A percentile compares a stretch with the other conserved stretches of the same genome.
Conservation (phyloP, 1,284 basidiomycete species). For the Athelia sp. region DNA sequence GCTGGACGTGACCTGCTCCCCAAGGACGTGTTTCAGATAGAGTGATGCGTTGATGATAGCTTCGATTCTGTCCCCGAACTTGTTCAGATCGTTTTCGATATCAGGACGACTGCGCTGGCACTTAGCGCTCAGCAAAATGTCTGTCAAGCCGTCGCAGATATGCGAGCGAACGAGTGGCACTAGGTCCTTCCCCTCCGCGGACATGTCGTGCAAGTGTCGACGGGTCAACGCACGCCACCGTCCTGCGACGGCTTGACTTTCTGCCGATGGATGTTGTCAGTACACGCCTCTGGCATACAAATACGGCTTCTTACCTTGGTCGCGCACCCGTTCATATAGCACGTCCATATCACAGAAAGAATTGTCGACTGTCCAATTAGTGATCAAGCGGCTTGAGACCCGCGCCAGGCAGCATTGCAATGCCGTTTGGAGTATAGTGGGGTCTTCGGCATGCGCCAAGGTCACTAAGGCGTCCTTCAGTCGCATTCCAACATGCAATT, state of each 20-base stretch:
- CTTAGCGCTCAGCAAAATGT: constrained; percentile 40
- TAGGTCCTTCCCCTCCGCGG: constrained; percentile 16
- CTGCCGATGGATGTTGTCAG: constrained; percentile 25
- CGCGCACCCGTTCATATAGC: constrained; percentile 40
- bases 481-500: constrained; percentile 30
- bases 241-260: constrained; percentile 44
- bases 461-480: constrained; percentile 29
- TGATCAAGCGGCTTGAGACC: constrained; percentile 39
- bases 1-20: constrained; percentile 46
- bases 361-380: constrained; percentile 46
- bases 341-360: constrained; percentile 36
- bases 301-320: constrained; percentile 29
- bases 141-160: constrained; percentile 35
- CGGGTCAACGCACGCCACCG: constrained; percentile 50
- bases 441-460: constrained; percentile 33
- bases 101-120: constrained; percentile 21
- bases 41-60: constrained; percentile 36
- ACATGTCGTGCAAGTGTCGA: constrained; percentile 34
- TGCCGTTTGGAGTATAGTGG: constrained; percentile 45
- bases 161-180: constrained; percentile 29
- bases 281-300: background rate
- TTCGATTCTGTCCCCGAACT: constrained; percentile 35
- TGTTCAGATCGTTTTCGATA: constrained; percentile 20
- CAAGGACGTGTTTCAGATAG: constrained; percentile 42
- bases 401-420: constrained; percentile 37